Conservation (phyloP, 2,329 filamentous ascomycete genomes). For the Phaeosphaeria sp. region DNA sequence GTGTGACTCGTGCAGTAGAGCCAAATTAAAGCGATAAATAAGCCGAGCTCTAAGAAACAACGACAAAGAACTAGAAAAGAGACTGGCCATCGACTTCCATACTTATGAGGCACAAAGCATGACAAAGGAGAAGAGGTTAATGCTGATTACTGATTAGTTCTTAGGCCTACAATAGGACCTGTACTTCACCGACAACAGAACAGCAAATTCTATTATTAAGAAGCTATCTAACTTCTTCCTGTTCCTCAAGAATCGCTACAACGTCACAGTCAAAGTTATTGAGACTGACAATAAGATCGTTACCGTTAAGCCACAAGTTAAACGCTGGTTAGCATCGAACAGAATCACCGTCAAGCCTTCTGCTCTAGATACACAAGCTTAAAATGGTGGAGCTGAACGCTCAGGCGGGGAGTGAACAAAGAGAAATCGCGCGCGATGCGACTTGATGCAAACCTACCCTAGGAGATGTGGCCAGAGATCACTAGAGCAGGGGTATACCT, state of each 20-base stretch:
- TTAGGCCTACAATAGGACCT: constrained; percentile 1
- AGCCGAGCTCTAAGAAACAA: too few species aligned
- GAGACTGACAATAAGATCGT: constrained; percentile 5
- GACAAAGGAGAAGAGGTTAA: constrained; percentile 5
- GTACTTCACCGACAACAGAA: constrained; percentile 6
- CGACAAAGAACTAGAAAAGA: too few species aligned
- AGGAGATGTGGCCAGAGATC: constrained; percentile 8
- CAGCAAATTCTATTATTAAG: constrained; percentile 3
- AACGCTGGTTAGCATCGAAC: neutral
- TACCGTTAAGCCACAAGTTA: constrained; percentile 1
- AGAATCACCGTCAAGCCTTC: constrained; percentile 5
- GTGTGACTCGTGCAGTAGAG: too few species aligned
- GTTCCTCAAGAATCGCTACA: constrained; percentile 1
- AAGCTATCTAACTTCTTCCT: neutral
- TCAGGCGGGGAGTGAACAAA: constrained; percentile 11
- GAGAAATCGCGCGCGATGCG: constrained; percentile 5
- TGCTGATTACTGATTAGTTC: constrained; percentile 1
- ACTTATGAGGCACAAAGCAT: constrained; percentile 3
- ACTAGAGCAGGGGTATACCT: constrained; percentile 10
- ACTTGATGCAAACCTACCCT: constrained; percentile 9
- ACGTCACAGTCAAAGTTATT: constrained; percentile 10
- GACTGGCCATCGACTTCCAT: constrained; percentile 11
- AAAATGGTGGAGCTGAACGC: constrained; percentile 10
- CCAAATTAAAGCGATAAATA: too few species aligned
- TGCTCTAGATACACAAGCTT: constrained; percentile 8